Conservation (phyloP, 2,329 filamentous ascomycete genomes). For the Botrytis galanthina region DNA sequence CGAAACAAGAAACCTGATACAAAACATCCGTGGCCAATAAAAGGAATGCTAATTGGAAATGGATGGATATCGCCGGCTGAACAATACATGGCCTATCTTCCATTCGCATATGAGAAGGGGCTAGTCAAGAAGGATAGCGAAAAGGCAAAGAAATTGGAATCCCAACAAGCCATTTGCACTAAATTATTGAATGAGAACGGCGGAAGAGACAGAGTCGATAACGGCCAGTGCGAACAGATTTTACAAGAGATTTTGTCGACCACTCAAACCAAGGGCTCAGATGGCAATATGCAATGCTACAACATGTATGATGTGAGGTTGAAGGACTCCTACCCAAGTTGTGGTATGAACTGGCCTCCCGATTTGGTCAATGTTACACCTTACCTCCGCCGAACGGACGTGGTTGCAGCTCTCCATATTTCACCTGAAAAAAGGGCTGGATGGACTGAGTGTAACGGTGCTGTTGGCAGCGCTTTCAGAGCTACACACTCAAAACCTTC, state of each 20-base stretch:
- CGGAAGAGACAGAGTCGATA: slow-evolving; percentile 62
- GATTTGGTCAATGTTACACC: slow-evolving; percentile 75
- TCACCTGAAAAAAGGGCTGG: slow-evolving; percentile 77
- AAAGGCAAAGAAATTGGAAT: slow-evolving; percentile 62
- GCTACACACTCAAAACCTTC: slow-evolving; percentile 70
- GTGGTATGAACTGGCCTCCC: slow-evolving; percentile 97
- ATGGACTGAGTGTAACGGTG: slow-evolving; percentile 86
- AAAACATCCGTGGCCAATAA: slow-evolving; percentile 67
- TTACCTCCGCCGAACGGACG: slow-evolving; percentile 81
- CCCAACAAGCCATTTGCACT: slow-evolving; percentile 66
- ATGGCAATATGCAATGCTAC: slow-evolving; percentile 60
- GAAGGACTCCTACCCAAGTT: slow-evolving; percentile 74
- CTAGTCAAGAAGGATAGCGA: slow-evolving; percentile 68
- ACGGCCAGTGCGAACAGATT: slow-evolving; percentile 70
- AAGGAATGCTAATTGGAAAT: slow-evolving; percentile 90
- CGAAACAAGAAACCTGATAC: slow-evolving; percentile 66
- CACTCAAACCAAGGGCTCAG: slow-evolving; percentile 55
- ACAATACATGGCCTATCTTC: slow-evolving; percentile 85
- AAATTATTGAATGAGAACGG: slow-evolving; percentile 57
- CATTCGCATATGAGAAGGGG: slow-evolving; percentile 74
- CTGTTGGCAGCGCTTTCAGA: slow-evolving; percentile 70
- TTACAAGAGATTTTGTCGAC: slow-evolving; percentile 68
- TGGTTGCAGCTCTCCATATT: slow-evolving; percentile 77
- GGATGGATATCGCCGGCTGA: slow-evolving; percentile 92
- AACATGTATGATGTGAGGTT: slow-evolving; percentile 99